Evolutionary conservation across 2,329 filamentous ascomycete genomes (phyloP), one percentile per base, ranked within the genome.

Genomic region (Calonectria montana): DNA sequence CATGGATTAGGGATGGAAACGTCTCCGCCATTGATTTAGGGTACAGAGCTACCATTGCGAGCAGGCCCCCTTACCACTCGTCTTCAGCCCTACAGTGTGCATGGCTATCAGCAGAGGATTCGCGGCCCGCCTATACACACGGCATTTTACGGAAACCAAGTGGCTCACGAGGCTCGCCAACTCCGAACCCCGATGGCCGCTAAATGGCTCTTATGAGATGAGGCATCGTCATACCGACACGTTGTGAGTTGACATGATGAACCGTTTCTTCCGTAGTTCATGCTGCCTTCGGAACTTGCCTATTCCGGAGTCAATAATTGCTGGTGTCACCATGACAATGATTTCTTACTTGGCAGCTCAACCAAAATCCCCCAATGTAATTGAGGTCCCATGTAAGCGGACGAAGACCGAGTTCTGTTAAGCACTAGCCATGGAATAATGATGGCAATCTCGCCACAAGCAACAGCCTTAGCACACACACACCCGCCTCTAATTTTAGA

Each of bases 401-500:
- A n/a, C 31, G 2, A 21, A 31, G 1, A 3, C 37, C 12, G 53
- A 37, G 21, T 39, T 37, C 21, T 37, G 35, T 35, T 5, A 27
- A 59, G n/a, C 16, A 31, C 45, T 25, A 65, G 27, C 25, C 3
- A 4, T 23, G 7, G 10, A 50, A 12, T 29, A 16, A n/a, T 48
- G 21, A 21, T 23, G 3, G 7, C 13, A n/a, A 23, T 53, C 27
- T 50, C 64, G 43, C 31, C 25, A 62, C 39, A 29, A 53, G 45
- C 39, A 48, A 61, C n/a, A 29, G 16, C 29, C 41, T 21, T 47
- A 59, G 55, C 45, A 62, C 43, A 41, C 21, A 29, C n/a, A 21
- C 37, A 37, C 35, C 68, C 63, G 55, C 55, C 65, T 67, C 68
- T 67, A 63, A 70, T 50, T 62, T 67, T 70, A 70, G 47, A 63